Evolutionary conservation across 1,284 basidiomycete species (phyloP).

Genomic region (Moesziomyces sp.): DNA sequence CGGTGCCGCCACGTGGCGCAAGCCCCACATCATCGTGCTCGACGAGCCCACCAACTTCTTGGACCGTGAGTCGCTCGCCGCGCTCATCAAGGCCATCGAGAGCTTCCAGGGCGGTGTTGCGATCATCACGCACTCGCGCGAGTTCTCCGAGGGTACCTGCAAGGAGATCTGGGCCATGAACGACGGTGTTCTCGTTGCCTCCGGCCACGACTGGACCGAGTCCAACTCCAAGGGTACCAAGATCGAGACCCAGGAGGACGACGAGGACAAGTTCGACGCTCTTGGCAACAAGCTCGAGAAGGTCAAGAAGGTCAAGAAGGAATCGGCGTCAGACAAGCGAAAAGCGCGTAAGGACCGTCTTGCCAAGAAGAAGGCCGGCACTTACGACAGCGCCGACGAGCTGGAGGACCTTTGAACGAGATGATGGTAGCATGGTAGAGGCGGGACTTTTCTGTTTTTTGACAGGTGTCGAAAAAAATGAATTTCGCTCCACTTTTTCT

Average conservation of each 20-base stretch:
- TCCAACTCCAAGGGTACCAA: constrained; percentile 74
- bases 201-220: constrained; percentile 85
- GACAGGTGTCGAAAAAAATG: too few relatives aligned
- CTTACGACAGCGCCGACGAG: constrained; percentile 54
- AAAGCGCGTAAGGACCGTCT: constrained; percentile 59
- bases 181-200: constrained; percentile 59
- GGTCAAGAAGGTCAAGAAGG: constrained; percentile 61
- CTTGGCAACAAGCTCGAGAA: constrained; percentile 60
- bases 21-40: constrained; percentile 67
- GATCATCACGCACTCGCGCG: constrained; percentile 66
- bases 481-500: too few relatives aligned
- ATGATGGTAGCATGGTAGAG: too few relatives aligned
- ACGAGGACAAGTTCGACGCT: constrained; percentile 59
- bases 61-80: constrained; percentile 68
- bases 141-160: constrained; percentile 66
- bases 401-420: constrained; percentile 46
- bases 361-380: constrained; percentile 54
- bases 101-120: constrained; percentile 66
- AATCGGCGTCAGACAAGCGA: constrained; percentile 38
- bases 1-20: constrained; percentile 66
- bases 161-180: constrained; percentile 66
- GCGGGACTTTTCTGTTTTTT: too few relatives aligned
- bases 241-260: constrained; percentile 62
- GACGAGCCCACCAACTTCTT: constrained; percentile 68
- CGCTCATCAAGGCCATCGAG: constrained; percentile 67